phyloP scores from a whole-genome alignment of 345 rosid genomes.

The Acer yangbiense region DNA sequence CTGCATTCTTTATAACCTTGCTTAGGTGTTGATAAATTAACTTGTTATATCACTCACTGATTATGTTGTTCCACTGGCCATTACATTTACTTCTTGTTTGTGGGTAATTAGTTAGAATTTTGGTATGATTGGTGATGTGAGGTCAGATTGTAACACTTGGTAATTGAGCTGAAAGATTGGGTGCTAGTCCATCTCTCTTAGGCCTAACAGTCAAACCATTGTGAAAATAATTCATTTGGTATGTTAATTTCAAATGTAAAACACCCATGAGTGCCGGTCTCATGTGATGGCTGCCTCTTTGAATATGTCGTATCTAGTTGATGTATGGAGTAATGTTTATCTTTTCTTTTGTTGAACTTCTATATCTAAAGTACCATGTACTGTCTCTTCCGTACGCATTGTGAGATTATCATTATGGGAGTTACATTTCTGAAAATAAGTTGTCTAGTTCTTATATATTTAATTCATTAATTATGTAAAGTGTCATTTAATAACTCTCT shows the following conservation, averaged over 20 bases:
- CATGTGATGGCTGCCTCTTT: neutral
- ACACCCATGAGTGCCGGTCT: neutral
- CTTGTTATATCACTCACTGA: neutral
- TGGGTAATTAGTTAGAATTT: neutral
- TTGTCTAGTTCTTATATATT: conserved; percentile 1
- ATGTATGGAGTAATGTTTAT: neutral
- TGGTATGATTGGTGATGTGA: neutral
- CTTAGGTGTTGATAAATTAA: neutral
- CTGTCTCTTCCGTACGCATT: neutral
- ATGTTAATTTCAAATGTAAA: neutral
- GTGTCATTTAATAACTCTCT: neutral
- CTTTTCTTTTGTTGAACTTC: neutral
- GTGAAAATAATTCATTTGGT: neutral
- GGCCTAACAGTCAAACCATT: neutral
- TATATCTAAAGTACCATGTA: neutral
- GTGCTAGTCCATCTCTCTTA: neutral
- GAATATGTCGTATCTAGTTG: neutral
- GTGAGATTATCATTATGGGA: neutral
- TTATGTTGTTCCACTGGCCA: neutral
- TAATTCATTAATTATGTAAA: neutral
- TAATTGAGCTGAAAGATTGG: neutral
- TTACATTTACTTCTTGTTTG: neutral
- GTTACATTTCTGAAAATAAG: neutral
- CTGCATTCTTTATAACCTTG: neutral
- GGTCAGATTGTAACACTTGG: neutral